These are phyloP conservation scores for Botrytis medusae DNA, from an alignment of 2,329 filamentous ascomycete species.

Conservation along the genomic window DNA sequence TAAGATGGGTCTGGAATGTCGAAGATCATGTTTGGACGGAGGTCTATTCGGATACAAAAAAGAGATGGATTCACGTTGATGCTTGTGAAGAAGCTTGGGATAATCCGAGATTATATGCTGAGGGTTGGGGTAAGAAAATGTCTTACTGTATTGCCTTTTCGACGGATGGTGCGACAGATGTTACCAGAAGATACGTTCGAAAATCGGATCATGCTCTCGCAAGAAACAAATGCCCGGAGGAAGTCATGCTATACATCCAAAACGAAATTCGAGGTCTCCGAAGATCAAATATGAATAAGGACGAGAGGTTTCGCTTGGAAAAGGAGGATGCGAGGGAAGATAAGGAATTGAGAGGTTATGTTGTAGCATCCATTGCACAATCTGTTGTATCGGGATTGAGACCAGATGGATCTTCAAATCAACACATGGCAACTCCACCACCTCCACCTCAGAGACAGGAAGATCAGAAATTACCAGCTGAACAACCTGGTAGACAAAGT, in stretches of 20 bases:
- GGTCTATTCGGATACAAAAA: constrained; percentile 90
- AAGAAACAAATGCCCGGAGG: constrained; percentile 79
- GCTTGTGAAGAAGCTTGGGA: constrained; percentile 95
- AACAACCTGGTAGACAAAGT: constrained; percentile 55
- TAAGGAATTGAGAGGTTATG: constrained; percentile 70
- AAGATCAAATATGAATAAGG: constrained; percentile 80
- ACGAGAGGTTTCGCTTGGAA: constrained; percentile 77
- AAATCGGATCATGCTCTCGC: constrained; percentile 71
- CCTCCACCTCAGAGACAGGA: constrained; percentile 41
- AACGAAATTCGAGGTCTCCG: constrained; percentile 86
- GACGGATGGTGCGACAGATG: constrained; percentile 73
- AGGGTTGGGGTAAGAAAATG: constrained; percentile 96
- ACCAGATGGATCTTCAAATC: constrained; percentile 30
- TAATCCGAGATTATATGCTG: constrained; percentile 84
- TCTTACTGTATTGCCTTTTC: constrained; percentile 97
- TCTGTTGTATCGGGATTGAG: constrained; percentile 50
- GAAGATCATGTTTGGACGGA: constrained; percentile 99
- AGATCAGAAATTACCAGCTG: constrained; percentile 61
- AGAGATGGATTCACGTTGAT: constrained; percentile 96
- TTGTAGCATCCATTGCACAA: constrained; percentile 71
- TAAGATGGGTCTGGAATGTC: constrained; percentile 97
- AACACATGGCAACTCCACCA: constrained; percentile 23
- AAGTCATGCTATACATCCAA: constrained; percentile 86
- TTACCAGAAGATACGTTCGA: constrained; percentile 67
- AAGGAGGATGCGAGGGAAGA: constrained; percentile 78